Base-by-base conservation (phyloP, 2,329 filamentous ascomycete species). In the Penicillium digitatum region DNA sequence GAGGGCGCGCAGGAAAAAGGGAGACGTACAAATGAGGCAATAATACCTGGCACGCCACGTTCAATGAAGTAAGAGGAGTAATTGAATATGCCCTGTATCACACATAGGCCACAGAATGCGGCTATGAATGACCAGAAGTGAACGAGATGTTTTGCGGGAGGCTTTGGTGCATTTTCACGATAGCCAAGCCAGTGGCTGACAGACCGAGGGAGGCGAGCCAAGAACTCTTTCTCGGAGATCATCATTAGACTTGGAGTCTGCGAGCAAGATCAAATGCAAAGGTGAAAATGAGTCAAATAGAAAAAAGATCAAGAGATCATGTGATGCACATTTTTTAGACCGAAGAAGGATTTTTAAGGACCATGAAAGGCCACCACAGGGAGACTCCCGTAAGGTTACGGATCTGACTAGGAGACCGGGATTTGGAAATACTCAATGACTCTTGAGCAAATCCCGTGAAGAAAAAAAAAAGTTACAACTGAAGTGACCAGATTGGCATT, bases 161-260 rank as follows among this genome's bases (percentile, higher is more conserved):
- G 64, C 45, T 59, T 59, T 7, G 61, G 61, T 26, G 61, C 34
- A 26, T 53, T 55, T 24, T 62, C 27, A 3, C 64, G 64, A 40
- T 67, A 66, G 55, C 64, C 65, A 10, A 67, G 51, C 62, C 63
- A 67, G 57, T 65, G 64, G 35, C 63, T 64, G n/a, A 67, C 46
- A 57, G 60, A 58, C 29, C 35, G 48, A 6, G 65, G 65, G 8
- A 67, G 58, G 35, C 35, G 47, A 11, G 35, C 24, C 35, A 49
- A n/a, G n/a, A 49, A 49, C 18, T 40, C 85, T 47, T 24, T 35
- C 22, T 47, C 44, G 9, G 44, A 47, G 26, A 44, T 29, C 42
- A 44, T 44, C 29, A 12, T 20, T 31, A 31, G 26, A 29, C 26
- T 18, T 7, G 12, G 7, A 16, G 12, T 6, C 5, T 31, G n/a